Percentiles rank a stretch among this genome's conserved stretches.
These are phyloP conservation scores for Yamadazyma membranifaciens DNA, from an alignment of 1,139 yeast species.

Conservation along the genomic window DNA sequence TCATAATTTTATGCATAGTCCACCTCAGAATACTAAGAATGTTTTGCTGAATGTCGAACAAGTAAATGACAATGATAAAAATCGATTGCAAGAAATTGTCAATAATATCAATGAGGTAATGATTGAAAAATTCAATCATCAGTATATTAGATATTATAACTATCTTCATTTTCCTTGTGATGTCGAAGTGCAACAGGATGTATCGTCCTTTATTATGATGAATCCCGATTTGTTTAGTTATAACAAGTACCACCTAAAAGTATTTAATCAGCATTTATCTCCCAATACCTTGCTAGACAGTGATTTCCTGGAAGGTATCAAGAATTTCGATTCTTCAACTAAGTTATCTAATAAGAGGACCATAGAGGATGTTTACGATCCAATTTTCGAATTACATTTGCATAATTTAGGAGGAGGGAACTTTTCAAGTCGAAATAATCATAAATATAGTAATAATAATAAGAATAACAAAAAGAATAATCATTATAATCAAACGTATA, in stretches of 20 bases:
- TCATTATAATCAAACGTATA: background rate
- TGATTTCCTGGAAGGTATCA: background rate
- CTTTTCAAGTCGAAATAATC: too few relatives aligned
- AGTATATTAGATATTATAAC: slow-evolving; percentile 17
- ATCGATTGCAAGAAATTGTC: slow-evolving; percentile 4
- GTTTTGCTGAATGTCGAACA: too few relatives aligned
- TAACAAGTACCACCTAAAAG: slow-evolving; percentile 14
- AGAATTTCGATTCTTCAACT: too few relatives aligned
- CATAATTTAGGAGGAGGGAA: slow-evolving; percentile 7
- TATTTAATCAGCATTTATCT: slow-evolving; percentile 4
- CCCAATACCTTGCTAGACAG: background rate
- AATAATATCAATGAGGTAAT: slow-evolving; percentile 22
- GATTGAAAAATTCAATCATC: slow-evolving; percentile 18
- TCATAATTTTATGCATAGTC: slow-evolving; percentile 12
- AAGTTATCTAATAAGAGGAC: too few relatives aligned
- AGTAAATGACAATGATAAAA: background rate
- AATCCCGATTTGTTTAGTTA: slow-evolving; percentile 4
- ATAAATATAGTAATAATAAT: too few relatives aligned
- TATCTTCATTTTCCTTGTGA: slow-evolving; percentile 21
- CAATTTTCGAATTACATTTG: slow-evolving; percentile 10
- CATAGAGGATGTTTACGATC: slow-evolving; percentile 4
- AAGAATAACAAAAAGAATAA: too few relatives aligned
- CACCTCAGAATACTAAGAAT: slow-evolving; percentile 4
- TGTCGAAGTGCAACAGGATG: slow-evolving; percentile 5
- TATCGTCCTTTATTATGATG: background rate